Percentiles rank a stretch among this genome's conserved stretches.
Evolutionary conservation across 208 protist genomes (phyloP).

Genomic region (Kentomonas sorsogonicus): DNA sequence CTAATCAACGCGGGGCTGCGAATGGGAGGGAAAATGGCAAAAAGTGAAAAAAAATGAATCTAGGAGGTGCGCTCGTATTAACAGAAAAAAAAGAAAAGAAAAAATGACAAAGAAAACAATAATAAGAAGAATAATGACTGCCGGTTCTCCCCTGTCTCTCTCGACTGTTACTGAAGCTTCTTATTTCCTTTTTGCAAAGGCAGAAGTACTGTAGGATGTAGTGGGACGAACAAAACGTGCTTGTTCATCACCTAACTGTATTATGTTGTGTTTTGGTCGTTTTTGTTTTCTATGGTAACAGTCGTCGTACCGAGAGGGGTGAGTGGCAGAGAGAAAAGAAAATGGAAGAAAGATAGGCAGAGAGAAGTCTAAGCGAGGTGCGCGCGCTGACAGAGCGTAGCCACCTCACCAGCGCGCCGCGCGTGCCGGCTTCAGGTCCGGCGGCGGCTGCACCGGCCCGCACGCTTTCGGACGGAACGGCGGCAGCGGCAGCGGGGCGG

Average conservation of each 20-base stretch:
- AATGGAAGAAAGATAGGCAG: background rate
- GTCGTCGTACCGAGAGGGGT: background rate
- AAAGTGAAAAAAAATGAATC: conserved; percentile 8
- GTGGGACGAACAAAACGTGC: background rate
- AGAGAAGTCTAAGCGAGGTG: too few species aligned
- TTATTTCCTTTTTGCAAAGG: background rate
- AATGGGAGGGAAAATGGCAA: background rate
- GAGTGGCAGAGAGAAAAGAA: background rate
- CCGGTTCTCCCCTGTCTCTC: too few species aligned
- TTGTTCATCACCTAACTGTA: background rate
- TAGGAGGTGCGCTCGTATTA: background rate
- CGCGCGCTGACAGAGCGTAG: too few species aligned
- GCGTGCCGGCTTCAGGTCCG: too few species aligned
- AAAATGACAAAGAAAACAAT: too few species aligned
- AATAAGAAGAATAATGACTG: too few species aligned
- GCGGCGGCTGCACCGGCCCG: too few species aligned
- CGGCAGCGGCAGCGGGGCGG: too few species aligned
- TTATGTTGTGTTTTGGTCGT: background rate
- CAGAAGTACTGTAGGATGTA: background rate
- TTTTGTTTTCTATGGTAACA: background rate
- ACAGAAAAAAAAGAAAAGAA: conserved; percentile 19
- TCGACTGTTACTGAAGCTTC: background rate
- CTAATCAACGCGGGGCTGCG: background rate
- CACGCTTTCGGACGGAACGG: too few species aligned
- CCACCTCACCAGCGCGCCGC: too few species aligned